phyloP scores from a whole-genome alignment of 305 asterid genomes.

The Solanum hybrid region DNA sequence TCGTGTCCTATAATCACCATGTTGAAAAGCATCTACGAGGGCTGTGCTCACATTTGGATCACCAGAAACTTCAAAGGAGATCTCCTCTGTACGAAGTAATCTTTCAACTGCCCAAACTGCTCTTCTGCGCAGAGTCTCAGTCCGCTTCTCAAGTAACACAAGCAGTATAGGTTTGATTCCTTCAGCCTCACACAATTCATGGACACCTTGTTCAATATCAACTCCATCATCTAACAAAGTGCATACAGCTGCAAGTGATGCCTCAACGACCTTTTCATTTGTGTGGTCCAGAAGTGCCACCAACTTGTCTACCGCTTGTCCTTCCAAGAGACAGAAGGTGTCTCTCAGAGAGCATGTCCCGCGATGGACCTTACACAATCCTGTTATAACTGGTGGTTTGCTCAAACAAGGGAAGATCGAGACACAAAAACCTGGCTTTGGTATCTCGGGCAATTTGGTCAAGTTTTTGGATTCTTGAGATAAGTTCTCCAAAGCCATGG shows the following conservation, averaged over 20 bases:
- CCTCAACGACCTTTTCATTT: constrained; percentile 77
- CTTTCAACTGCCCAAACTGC: constrained; percentile 94
- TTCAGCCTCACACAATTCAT: constrained; percentile 53
- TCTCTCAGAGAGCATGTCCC: constrained; percentile 73
- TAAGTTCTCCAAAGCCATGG: constrained; percentile 82
- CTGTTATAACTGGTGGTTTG: constrained; percentile 51
- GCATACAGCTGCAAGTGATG: constrained; percentile 85
- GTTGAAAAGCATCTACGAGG: constrained; percentile 83
- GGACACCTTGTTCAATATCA: constrained; percentile 63
- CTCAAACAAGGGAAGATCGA: constrained; percentile 67
- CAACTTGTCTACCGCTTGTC: constrained; percentile 71
- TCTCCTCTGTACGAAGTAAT: constrained; percentile 52
- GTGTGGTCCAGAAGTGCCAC: constrained; percentile 82
- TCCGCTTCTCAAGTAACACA: constrained; percentile 67
- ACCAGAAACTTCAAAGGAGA: constrained; percentile 51
- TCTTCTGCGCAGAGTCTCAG: constrained; percentile 57
- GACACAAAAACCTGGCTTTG: constrained; percentile 46
- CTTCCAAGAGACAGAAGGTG: constrained; percentile 75
- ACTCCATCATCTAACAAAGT: constrained; percentile 82
- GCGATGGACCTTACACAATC: constrained; percentile 61
- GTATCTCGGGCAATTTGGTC: constrained; percentile 54
- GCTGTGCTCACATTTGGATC: constrained; percentile 79
- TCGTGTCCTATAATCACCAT: constrained; percentile 72
- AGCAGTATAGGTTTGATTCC: constrained; percentile 70
- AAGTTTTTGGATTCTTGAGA: constrained; percentile 65